Percentiles rank a stretch among this genome's conserved stretches.
Conservation (phyloP, 352 stramenopile genomes). For the Elongisporangium anandrum region DNA sequence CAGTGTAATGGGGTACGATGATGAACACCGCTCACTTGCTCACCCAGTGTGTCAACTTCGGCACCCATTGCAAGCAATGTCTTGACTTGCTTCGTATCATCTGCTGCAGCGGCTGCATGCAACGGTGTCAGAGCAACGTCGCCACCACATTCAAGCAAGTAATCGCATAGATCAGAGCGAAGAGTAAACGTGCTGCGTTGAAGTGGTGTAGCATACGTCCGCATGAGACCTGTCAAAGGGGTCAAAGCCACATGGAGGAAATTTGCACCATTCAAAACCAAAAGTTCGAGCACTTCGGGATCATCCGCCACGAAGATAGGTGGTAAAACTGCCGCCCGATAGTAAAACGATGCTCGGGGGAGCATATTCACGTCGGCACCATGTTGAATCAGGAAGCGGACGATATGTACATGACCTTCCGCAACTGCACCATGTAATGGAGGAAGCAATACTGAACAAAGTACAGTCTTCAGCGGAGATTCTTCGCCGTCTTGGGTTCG, state of each 20-base stretch:
- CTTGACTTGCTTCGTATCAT: conserved; percentile 38
- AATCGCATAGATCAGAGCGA: conserved; percentile 53
- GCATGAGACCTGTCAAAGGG: conserved; percentile 29
- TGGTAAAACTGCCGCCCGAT: conserved; percentile 43
- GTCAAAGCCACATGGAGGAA: conserved; percentile 58
- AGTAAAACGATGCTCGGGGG: conserved; percentile 64
- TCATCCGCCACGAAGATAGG: conserved; percentile 77
- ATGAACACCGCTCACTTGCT: conserved; percentile 58
- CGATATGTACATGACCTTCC: conserved; percentile 54
- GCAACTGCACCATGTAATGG: conserved; percentile 67
- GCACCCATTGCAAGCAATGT: conserved; percentile 34
- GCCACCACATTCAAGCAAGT: conserved; percentile 56
- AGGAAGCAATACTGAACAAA: conserved; percentile 64
- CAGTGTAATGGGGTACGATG: conserved; percentile 68
- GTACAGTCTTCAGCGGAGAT: conserved; percentile 35
- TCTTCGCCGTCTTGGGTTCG: conserved; percentile 55
- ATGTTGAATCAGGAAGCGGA: conserved; percentile 52
- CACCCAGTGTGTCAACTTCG: conserved; percentile 45
- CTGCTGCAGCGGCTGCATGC: conserved; percentile 56
- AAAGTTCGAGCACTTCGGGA: conserved; percentile 57
- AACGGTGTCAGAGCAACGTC: conserved; percentile 76
- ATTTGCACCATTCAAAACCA: conserved; percentile 61
- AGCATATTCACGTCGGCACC: conserved; percentile 57
- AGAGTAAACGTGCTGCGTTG: conserved; percentile 67
- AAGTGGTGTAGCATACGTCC: conserved; percentile 44